Conservation (phyloP, 352 stramenopile genomes). For the Globisporangium nagaii region DNA sequence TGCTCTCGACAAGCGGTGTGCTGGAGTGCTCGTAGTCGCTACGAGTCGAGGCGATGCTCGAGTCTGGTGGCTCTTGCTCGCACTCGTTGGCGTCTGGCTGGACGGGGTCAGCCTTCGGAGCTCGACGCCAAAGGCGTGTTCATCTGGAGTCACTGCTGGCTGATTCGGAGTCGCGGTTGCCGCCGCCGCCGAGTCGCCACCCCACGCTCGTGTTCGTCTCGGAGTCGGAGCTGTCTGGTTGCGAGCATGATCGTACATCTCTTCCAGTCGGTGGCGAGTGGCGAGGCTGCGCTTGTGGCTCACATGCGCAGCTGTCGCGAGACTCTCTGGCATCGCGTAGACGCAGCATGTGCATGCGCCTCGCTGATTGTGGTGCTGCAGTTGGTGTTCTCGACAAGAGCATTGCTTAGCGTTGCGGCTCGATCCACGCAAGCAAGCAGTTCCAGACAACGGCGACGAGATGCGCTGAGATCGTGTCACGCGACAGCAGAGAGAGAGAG, state of each 20-base stretch:
- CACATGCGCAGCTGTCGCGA: conserved; percentile 7
- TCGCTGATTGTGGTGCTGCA: neutral
- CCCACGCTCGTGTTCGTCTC: neutral
- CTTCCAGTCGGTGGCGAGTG: conserved; percentile 6
- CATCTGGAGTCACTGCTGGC: neutral
- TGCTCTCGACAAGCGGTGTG: neutral
- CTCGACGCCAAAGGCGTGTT: neutral
- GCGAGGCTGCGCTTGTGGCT: conserved; percentile 2
- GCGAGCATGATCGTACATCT: conserved; percentile 4
- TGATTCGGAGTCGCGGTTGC: neutral
- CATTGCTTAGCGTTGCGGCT: no score
- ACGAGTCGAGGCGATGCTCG: neutral
- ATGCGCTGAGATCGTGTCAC: conserved; percentile 1
- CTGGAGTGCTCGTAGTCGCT: neutral
- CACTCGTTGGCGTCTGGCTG: neutral
- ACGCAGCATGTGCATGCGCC: conserved; percentile 9
- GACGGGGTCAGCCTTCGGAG: neutral
- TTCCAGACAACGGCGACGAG: conserved; percentile 9
- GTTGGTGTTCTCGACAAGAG: neutral
- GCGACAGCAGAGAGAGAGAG: no score
- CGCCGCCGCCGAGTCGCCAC: no score
- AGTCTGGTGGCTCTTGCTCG: neutral
- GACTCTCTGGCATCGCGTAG: conserved; percentile 21
- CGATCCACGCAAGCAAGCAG: no score
- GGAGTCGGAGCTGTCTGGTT: neutral